These are phyloP conservation scores for Exophiala xenobiotica DNA, from an alignment of 2,329 filamentous ascomycete species.

Conservation along the genomic window DNA sequence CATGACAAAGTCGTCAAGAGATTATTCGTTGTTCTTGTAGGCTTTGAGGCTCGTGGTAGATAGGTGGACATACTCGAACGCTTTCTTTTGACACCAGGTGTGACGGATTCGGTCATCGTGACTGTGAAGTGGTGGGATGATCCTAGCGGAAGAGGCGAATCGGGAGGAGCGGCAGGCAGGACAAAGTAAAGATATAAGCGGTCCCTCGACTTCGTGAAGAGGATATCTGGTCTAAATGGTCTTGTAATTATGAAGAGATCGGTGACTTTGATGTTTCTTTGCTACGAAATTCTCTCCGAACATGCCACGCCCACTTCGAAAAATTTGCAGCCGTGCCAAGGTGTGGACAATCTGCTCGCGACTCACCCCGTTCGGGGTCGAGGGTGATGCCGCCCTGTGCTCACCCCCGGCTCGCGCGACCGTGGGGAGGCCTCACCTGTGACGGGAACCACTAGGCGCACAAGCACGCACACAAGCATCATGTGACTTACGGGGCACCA, in stretches of 20 bases:
- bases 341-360: background rate
- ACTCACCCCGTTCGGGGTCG: background rate
- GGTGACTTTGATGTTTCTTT: too few relatives aligned
- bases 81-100: slow-evolving; percentile 24
- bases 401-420: too few relatives aligned
- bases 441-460: too few relatives aligned
- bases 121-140: background rate
- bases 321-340: too few relatives aligned
- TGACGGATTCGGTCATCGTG: slow-evolving; percentile 12
- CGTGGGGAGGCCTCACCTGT: background rate
- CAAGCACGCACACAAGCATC: too few relatives aligned
- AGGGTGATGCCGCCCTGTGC: background rate
- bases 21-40: background rate
- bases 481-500: too few relatives aligned
- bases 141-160: background rate
- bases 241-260: too few relatives aligned
- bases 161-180: too few relatives aligned
- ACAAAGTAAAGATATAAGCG: background rate
- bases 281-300: too few relatives aligned
- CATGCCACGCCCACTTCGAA: too few relatives aligned
- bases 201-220: too few relatives aligned
- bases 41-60: background rate
- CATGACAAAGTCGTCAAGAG: background rate
- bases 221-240: too few relatives aligned
- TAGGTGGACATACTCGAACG: slow-evolving; percentile 22